Base-by-base conservation (phyloP, 2,329 filamentous ascomycete species). In the Ophiobolus disseminans region DNA sequence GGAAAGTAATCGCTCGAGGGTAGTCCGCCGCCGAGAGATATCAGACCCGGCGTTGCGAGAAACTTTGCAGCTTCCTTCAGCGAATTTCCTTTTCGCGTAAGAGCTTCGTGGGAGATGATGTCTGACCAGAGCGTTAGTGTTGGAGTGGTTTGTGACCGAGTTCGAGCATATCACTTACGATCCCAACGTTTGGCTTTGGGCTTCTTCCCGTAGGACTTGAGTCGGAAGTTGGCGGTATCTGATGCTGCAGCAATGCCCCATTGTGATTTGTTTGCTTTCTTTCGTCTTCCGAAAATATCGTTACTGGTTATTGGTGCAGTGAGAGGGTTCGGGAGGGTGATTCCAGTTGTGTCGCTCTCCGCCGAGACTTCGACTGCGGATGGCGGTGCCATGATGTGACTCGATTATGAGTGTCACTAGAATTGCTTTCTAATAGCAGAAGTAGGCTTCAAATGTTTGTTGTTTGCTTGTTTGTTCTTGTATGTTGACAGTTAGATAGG, bases 1-100 rank as follows among this genome's bases (percentile, higher is more conserved):
- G 94, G 94, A 67, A 99, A 99, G 75, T 95, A 90, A 70, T 93
- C 87, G 51, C 89, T 84, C 11, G 90, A 92, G 3, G 94, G 94
- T 16, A 99, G 78, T 3, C 94, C 94, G 41, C 94, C 94, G 45
- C 94, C 94, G 1, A 99, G 86, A 1, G 91, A 96, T 68, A 99
- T 94, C 50, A 97, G 76, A 13, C 89, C 91, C 0, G 91, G 90
- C 30, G 82, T 90, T 67, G 88, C 88, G 43, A 97, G 82, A 69
- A 86, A 88, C 46, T 82, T 83, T 35, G 92, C 92, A 4, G 92
- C 91, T 52, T 82, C 81, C 75, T 97, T 97, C 52, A 97, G 78
- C n/a, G 86, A 87, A 56, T 74, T 78, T 28, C 76, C 75, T 45
- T 74, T 73, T 14, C 78, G 67, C 11, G 63, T 70, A 83, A 90